These are phyloP conservation scores for Shiraia sp. DNA, from an alignment of 2,329 filamentous ascomycete genomes.

Conservation along the genomic window DNA sequence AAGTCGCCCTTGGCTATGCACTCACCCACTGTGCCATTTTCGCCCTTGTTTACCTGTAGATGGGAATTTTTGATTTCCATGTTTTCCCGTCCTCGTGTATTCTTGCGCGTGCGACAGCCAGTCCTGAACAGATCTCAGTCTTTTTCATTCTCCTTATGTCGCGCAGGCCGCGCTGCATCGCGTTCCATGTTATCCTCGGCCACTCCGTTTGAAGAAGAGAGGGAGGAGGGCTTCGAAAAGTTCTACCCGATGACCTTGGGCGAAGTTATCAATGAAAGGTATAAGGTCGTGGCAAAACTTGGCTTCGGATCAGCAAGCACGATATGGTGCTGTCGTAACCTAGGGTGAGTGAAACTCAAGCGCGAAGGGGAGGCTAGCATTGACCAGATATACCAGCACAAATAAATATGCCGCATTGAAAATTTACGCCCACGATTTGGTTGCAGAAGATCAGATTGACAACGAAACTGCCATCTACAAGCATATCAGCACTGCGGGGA, in stretches of 20 bases:
- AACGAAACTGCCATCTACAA: constrained; percentile 1
- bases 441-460: neutral
- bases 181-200: neutral
- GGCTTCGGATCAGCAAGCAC: constrained; percentile 1
- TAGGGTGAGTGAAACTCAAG: constrained; percentile 1
- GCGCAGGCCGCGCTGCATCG: constrained; percentile 1
- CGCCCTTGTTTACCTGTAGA: constrained; percentile 1
- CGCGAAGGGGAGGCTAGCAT: neutral
- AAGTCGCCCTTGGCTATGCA: neutral
- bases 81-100: neutral
- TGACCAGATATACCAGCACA: constrained; percentile 1
- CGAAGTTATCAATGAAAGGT: constrained; percentile 1
- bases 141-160: neutral
- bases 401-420: neutral
- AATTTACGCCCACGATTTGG: constrained; percentile 1
- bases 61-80: neutral
- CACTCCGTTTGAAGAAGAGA: constrained; percentile 1
- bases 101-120: neutral
- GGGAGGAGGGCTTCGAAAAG: neutral
- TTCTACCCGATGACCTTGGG: constrained; percentile 1
- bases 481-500: neutral
- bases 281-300: constrained; percentile 1
- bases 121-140: neutral
- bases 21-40: too few relatives aligned
- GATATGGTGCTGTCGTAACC: neutral